phyloP scores from a whole-genome alignment of 495 filamentous ascomycete species.

The Neurospora africana region DNA sequence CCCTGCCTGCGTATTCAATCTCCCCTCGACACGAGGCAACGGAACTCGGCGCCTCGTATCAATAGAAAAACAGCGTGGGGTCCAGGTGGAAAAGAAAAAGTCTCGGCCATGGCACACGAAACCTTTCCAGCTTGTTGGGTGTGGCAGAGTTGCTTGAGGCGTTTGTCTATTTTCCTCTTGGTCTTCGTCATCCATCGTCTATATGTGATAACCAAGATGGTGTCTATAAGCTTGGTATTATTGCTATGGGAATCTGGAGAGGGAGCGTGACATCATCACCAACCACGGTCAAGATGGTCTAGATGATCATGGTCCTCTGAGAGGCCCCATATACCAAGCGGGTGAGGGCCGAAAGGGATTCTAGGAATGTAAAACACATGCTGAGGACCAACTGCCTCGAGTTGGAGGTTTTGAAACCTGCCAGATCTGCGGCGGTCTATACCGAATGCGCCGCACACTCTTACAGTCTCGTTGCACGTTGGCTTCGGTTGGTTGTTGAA shows the following conservation, averaged over 20 bases:
- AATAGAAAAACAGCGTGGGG: background rate
- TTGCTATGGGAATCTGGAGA: background rate
- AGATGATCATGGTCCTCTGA: background rate
- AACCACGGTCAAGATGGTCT: background rate
- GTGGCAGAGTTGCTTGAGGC: background rate
- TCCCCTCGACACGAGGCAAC: background rate
- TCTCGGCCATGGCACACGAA: background rate
- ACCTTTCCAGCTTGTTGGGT: background rate
- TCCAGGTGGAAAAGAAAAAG: background rate
- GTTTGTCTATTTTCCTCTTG: background rate
- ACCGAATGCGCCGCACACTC: background rate
- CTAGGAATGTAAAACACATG: background rate
- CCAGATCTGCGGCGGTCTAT: background rate
- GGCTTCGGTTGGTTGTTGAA: background rate
- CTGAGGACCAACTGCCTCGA: background rate
- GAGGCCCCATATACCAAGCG: background rate
- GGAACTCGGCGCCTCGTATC: background rate
- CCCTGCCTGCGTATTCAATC: background rate
- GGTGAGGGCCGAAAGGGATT: background rate
- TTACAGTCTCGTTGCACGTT: background rate
- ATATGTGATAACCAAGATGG: background rate
- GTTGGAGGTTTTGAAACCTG: background rate
- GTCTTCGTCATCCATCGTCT: background rate
- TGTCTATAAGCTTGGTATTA: background rate
- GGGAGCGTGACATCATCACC: background rate